Conservation (phyloP, 73 alveolate genomes). For the Uronychia setigera region DNA sequence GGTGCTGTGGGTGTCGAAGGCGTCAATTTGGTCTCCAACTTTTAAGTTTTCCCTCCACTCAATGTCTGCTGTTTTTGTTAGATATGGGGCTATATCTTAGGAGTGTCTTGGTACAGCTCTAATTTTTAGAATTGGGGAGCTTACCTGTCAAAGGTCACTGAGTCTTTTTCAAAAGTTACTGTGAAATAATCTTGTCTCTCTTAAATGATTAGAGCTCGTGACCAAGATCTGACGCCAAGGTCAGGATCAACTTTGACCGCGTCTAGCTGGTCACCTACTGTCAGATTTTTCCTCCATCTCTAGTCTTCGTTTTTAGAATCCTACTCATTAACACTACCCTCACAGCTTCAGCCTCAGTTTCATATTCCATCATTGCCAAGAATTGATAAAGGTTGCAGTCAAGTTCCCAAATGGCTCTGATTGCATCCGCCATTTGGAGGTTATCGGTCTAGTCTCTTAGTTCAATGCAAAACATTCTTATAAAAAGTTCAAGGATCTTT, state of each 20-base stretch:
- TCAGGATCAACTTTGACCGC: slow-evolving; percentile 36
- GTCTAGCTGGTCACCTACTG: slow-evolving; percentile 74
- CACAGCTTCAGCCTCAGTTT: background rate
- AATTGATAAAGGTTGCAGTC: slow-evolving; percentile 7
- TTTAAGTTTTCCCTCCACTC: slow-evolving; percentile 39
- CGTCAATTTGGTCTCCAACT: slow-evolving; percentile 23
- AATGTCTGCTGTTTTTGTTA: slow-evolving; percentile 31
- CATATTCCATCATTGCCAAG: background rate
- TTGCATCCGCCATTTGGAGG: background rate
- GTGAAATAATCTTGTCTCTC: slow-evolving; percentile 32
- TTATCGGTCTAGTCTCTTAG: background rate
- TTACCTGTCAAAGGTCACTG: slow-evolving; percentile 20
- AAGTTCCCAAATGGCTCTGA: background rate
- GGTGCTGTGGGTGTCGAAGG: slow-evolving; percentile 38
- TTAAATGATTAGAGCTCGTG: slow-evolving; percentile 30
- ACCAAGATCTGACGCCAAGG: slow-evolving; percentile 45
- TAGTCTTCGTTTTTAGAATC: slow-evolving; percentile 6
- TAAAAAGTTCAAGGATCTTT: background rate
- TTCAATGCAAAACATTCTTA: background rate
- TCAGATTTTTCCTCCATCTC: slow-evolving; percentile 67
- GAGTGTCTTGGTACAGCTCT: slow-evolving; percentile 26
- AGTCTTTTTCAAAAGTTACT: slow-evolving; percentile 21
- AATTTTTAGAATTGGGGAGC: too few relatives aligned
- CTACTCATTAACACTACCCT: background rate
- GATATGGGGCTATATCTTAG: slow-evolving; percentile 35